These are phyloP conservation scores for Paratinospora sagittata DNA, from an alignment of 164 flowering plant species.

Conservation along the genomic window DNA sequence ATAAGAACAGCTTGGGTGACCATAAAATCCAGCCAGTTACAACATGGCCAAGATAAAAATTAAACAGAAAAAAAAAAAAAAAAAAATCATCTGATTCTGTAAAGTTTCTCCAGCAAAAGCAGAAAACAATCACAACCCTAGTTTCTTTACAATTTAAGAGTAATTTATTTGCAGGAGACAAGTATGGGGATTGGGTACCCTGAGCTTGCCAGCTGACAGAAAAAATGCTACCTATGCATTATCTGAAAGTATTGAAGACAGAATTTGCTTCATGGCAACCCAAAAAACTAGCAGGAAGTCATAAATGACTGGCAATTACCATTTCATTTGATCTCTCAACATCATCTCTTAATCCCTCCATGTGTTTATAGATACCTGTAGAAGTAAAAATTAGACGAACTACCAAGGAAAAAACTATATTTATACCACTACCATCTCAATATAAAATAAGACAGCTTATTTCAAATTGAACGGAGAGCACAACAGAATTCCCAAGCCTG, in stretches of 20 bases:
- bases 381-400: neutral
- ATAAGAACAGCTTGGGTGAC: no score
- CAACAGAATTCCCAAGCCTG: neutral
- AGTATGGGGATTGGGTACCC: no score
- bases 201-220: no score
- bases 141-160: no score
- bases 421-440: neutral
- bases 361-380: conserved; percentile 68
- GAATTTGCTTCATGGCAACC: neutral
- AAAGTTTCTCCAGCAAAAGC: no score
- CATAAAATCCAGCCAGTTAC: no score
- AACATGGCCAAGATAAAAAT: no score
- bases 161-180: no score
- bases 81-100: no score
- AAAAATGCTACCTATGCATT: neutral
- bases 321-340: conserved; percentile 85
- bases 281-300: conserved; percentile 4
- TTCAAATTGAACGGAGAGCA: neutral
- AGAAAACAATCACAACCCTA: no score
- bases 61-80: no score
- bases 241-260: neutral
- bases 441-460: neutral
- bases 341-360: conserved; percentile 72
- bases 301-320: conserved; percentile 31
- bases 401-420: neutral